These are phyloP conservation scores for Tuber brumale DNA, from an alignment of 495 filamentous ascomycete genomes.

Conservation along the genomic window DNA sequence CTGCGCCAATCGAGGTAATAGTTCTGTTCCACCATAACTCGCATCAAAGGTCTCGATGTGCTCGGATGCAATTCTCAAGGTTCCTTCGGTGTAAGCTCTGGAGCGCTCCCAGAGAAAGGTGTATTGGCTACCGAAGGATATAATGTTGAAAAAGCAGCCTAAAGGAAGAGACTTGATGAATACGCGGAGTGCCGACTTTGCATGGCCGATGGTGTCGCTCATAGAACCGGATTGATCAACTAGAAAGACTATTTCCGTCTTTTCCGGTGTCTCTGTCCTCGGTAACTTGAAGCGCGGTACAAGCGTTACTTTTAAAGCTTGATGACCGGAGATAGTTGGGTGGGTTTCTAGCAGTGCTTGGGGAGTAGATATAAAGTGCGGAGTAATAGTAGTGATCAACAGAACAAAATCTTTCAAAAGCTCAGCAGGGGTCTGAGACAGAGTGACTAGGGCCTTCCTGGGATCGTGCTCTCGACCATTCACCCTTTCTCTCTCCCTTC, in stretches of 20 bases:
- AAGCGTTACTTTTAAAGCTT: constrained; percentile 59
- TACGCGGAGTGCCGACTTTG: constrained; percentile 54
- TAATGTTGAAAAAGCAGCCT: constrained; percentile 67
- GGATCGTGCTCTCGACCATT: constrained; percentile 45
- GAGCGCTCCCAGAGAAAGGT: constrained; percentile 56
- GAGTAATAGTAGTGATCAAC: constrained; percentile 47
- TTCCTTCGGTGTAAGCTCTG: constrained; percentile 49
- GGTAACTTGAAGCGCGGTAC: constrained; percentile 59
- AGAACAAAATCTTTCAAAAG: constrained; percentile 52
- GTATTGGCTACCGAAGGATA: constrained; percentile 55
- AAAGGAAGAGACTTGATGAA: constrained; percentile 64
- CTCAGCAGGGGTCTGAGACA: constrained; percentile 48
- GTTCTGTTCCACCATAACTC: constrained; percentile 59
- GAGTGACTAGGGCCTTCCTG: constrained; percentile 54
- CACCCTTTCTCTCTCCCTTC: constrained; percentile 38
- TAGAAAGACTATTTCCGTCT: constrained; percentile 62
- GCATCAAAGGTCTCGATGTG: constrained; percentile 49
- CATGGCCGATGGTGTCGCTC: constrained; percentile 50
- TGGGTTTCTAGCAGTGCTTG: constrained; percentile 60
- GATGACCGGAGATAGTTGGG: constrained; percentile 54
- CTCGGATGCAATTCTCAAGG: constrained; percentile 48
- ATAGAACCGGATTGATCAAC: constrained; percentile 64
- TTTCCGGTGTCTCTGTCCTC: constrained; percentile 20
- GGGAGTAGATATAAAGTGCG: constrained; percentile 50
- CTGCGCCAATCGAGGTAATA: constrained; percentile 50